Evolutionary conservation across 345 rosid genomes (phyloP).

Genomic region (Citropsis articulata): DNA sequence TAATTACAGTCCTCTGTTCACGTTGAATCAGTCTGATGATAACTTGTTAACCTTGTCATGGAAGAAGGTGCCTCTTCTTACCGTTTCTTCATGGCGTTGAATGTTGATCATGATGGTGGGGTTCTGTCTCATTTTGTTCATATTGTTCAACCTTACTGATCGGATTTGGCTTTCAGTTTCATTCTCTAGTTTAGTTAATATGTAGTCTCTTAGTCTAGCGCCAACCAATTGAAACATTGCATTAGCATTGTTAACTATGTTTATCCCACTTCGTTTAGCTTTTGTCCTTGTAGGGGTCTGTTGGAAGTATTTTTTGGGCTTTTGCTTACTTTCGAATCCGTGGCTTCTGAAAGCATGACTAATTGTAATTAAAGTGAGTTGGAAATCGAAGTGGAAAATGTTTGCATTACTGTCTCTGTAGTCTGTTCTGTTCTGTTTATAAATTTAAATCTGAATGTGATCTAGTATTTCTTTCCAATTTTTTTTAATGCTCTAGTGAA

Average conservation of each 20-base stretch:
- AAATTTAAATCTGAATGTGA: background rate
- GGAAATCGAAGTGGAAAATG: background rate
- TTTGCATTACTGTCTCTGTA: background rate
- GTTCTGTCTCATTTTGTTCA: background rate
- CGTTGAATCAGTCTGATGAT: conserved; percentile 59
- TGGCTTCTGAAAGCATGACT: conserved; percentile 16
- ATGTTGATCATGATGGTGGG: background rate
- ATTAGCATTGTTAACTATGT: background rate
- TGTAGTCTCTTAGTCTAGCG: background rate
- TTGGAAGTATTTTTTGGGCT: conserved; percentile 21
- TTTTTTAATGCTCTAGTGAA: background rate
- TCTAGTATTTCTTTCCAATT: background rate
- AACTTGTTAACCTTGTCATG: conserved; percentile 78
- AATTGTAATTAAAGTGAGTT: conserved; percentile 23
- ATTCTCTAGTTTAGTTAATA: background rate
- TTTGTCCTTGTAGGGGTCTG: background rate
- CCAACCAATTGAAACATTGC: background rate
- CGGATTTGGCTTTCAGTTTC: background rate
- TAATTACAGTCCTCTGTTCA: conserved; percentile 56
- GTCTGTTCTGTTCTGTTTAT: background rate
- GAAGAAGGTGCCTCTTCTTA: conserved; percentile 76
- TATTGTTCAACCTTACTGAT: conserved; percentile 28
- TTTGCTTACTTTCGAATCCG: background rate
- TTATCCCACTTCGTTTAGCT: background rate
- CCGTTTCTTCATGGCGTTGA: conserved; percentile 91